Base-by-base conservation (phyloP, 2,329 filamentous ascomycete genomes). In the Monosporascus ibericus region DNA sequence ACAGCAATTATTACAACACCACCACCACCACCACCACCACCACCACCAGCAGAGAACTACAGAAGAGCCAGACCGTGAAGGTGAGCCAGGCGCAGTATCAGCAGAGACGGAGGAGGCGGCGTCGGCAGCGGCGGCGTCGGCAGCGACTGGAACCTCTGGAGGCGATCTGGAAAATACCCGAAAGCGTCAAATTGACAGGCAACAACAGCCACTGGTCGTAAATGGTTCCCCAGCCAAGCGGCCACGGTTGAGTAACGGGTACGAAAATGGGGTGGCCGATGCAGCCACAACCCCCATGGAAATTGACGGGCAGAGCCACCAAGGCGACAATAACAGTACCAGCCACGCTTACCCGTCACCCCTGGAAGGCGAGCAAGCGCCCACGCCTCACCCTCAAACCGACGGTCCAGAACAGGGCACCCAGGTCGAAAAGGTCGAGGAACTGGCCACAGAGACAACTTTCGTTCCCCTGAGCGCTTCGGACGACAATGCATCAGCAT, bases 311-410 rank as follows among this genome's bases (percentile, higher is more conserved):
- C 71, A 73, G 56, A 69, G 70, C 50, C 68, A 70, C 52, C 64
- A 65, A 50, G 67, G 73, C 59, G 66, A 70, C 52, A 69, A 69
- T 52, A 64, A 65, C 51, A 67, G 73, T 59, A 67, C 68, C 52
- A 69, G 68, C 63, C 80, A 85, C 67, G 82, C 82, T 61, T 86
- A 86, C 63, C 83, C 82, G 50, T 86, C 83, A 51, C 82, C 83
- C 51, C 75, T 82, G 20, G 81, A 84, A 64, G 76, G 78, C 54
- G 80, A 84, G 59, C 75, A 76, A 55, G 74, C 73, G 50, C 72
- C 76, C 44, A 78, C 79, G 44, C 78, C 80, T 36, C 70, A 74
- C 24, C 70, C 76, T 40, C 78, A 72, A 62, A 85, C 82, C 53
- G 79, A 82, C 54, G 83, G 83, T 27, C 81, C 82, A 46, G 81